Evolutionary conservation across 2,329 filamentous ascomycete species (phyloP), one percentile per base, ranked within the genome.

Genomic region (Ramularia endophylla): DNA sequence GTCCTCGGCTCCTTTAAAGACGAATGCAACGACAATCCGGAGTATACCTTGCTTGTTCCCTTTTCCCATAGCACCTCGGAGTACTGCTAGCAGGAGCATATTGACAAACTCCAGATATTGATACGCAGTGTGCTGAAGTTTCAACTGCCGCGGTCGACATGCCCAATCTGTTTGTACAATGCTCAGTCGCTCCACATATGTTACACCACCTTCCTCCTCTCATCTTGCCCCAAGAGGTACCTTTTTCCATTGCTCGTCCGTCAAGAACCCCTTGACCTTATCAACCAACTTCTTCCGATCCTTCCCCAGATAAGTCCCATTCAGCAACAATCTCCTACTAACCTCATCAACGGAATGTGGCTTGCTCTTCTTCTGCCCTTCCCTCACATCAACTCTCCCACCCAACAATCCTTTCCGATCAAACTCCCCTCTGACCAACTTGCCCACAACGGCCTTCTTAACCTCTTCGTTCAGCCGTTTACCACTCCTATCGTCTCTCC

Each of bases 251-350:
- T 17, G 17, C 32, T 34, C 17, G 8, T 34, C 20, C 16, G 32
- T 34, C 32, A 34, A 19, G 3, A 34, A 34, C 11, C 15, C 32
- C 32, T 34, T n/a, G 8, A 34, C 32, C 13, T 20, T 34, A 12
- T 20, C 17, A 3, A 20, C 32, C 18, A 34, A 17, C 32, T 34
- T 22, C 6, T 53, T 51, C 2, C 52, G 53, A 57, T 63, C 56
- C 8, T 41, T 41, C 18, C 28, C 25, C 17, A 55, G 31, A 33
- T 56, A 59, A 6, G 53, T 55, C 4, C 38, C 38, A 40, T 59
- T 59, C 48, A 51, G 35, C 41, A 50, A 40, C 32, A 50, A 44
- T 28, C 41, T 48, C 40, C 34, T 49, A 20, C 42, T 46, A 11
- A 57, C 41, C 15, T 53, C 43, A 5, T 7, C 32, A 3, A 34